Evolutionary conservation across 768 basidiomycete species (phyloP).

Genomic region (Tricholoma bakamatsutake): DNA sequence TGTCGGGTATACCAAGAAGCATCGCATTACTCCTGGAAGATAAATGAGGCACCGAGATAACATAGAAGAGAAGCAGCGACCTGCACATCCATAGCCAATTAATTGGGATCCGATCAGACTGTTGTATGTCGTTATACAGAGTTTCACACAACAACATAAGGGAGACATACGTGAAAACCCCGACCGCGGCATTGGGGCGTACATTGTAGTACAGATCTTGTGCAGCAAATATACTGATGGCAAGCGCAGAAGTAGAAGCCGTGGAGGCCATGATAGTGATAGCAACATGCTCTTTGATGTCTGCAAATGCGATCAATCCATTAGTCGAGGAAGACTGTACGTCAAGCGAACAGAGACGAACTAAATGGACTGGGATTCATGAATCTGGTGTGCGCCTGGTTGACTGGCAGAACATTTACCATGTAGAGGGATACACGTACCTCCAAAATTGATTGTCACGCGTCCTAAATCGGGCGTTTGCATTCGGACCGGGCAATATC

Average conservation of each 20-base stretch:
- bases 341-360: slow-evolving; percentile 26
- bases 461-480: slow-evolving; percentile 16
- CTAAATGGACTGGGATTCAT: slow-evolving; percentile 52
- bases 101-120: slow-evolving; percentile 14
- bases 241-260: slow-evolving; percentile 42
- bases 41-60: neutral
- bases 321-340: slow-evolving; percentile 29
- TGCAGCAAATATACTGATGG: slow-evolving; percentile 49
- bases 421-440: slow-evolving; percentile 4
- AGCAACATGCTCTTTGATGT: slow-evolving; percentile 43
- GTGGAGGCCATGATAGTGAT: slow-evolving; percentile 53
- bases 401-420: neutral
- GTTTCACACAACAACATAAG: neutral
- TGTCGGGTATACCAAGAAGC: slow-evolving; percentile 44
- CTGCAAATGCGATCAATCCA: slow-evolving; percentile 23
- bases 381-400: slow-evolving; percentile 16
- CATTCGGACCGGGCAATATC: slow-evolving; percentile 18
- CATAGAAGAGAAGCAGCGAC: slow-evolving; percentile 10
- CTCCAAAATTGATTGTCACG: slow-evolving; percentile 31
- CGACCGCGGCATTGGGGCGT: slow-evolving; percentile 31
- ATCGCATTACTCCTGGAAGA: slow-evolving; percentile 22
- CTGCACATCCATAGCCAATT: slow-evolving; percentile 22
- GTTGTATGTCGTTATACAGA: slow-evolving; percentile 7
- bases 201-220: slow-evolving; percentile 48
- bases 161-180: slow-evolving; percentile 28